Evolutionary conservation across 257 asterid species (phyloP).

Genomic region (Jasminum sambac): DNA sequence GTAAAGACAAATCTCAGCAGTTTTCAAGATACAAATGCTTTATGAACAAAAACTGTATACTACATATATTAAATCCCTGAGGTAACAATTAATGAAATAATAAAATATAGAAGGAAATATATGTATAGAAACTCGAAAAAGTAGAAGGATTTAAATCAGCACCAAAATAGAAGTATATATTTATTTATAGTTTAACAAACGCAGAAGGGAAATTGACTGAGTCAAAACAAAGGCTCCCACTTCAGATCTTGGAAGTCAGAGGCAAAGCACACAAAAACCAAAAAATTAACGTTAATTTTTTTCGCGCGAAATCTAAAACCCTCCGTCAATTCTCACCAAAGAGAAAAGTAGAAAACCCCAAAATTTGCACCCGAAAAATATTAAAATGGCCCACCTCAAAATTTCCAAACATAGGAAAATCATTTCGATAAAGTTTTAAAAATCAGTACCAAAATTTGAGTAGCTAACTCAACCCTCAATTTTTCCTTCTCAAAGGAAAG

Average conservation of each 20-base stretch:
- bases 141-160: slow-evolving; percentile 22
- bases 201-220: slow-evolving; percentile 37
- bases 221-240: slow-evolving; percentile 57
- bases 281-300: slow-evolving; percentile 24
- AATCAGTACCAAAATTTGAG: slow-evolving; percentile 8
- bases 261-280: slow-evolving; percentile 35
- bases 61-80: not conserved
- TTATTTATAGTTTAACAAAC: slow-evolving; percentile 15
- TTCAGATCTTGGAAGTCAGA: slow-evolving; percentile 55
- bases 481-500: too few species aligned
- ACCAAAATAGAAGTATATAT: slow-evolving; percentile 12
- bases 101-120: slow-evolving; percentile 28
- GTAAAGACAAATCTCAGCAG: slow-evolving; percentile 42
- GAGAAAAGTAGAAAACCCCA: slow-evolving; percentile 23
- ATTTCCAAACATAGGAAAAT: slow-evolving; percentile 45
- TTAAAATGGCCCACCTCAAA: slow-evolving; percentile 19
- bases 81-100: slow-evolving; percentile 22
- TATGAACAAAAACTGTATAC: not conserved
- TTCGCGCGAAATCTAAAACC: slow-evolving; percentile 64
- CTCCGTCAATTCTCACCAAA: slow-evolving; percentile 31
- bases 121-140: slow-evolving; percentile 25
- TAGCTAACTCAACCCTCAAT: not conserved
- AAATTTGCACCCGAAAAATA: slow-evolving; percentile 12
- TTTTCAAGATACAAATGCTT: slow-evolving; percentile 32
- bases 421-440: slow-evolving; percentile 22